Evolutionary conservation across 1,284 basidiomycete species (phyloP).

Genomic region (Malassezia obtusa): DNA sequence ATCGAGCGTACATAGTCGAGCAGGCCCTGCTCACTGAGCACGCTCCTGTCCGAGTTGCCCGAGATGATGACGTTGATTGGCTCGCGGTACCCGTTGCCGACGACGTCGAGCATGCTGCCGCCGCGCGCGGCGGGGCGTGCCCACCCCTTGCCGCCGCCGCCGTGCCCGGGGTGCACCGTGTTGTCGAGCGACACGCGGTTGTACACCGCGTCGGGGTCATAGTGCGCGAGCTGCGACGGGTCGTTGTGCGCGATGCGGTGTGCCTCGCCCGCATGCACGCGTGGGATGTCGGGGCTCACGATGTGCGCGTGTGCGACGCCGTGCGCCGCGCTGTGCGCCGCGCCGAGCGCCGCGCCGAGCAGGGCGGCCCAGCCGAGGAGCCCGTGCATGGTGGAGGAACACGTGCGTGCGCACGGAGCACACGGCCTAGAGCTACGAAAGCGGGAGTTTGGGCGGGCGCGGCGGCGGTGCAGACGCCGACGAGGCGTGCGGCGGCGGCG

Average conservation of each 20-base stretch:
- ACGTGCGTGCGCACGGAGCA: too few relatives aligned
- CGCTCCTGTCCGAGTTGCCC: slow-evolving; percentile 63
- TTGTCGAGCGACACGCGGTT: slow-evolving; percentile 20
- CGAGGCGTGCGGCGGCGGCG: neutral
- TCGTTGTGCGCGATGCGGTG: slow-evolving; percentile 7
- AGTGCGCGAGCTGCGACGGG: slow-evolving; percentile 16
- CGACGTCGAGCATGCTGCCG: slow-evolving; percentile 48
- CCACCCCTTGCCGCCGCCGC: slow-evolving; percentile 19
- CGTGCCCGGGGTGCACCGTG: neutral
- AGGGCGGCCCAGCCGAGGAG: too few relatives aligned
- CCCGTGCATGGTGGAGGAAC: too few relatives aligned
- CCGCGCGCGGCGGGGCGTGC: slow-evolving; percentile 23
- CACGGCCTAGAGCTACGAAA: neutral
- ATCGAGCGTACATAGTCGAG: slow-evolving; percentile 63
- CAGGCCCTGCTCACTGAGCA: slow-evolving; percentile 65
- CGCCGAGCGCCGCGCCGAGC: too few relatives aligned
- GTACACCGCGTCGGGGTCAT: slow-evolving; percentile 23
- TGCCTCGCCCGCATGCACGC: neutral
- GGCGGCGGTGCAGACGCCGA: slow-evolving; percentile 1
- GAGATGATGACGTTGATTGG: slow-evolving; percentile 79
- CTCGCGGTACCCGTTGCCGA: slow-evolving; percentile 69
- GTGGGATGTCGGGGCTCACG: neutral
- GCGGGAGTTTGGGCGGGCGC: slow-evolving; percentile 13
- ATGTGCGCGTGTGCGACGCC: neutral
- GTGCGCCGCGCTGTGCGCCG: too few relatives aligned